These are phyloP conservation scores for Rubroboletus pulcherrimus DNA, from an alignment of 768 basidiomycete genomes.

Conservation along the genomic window DNA sequence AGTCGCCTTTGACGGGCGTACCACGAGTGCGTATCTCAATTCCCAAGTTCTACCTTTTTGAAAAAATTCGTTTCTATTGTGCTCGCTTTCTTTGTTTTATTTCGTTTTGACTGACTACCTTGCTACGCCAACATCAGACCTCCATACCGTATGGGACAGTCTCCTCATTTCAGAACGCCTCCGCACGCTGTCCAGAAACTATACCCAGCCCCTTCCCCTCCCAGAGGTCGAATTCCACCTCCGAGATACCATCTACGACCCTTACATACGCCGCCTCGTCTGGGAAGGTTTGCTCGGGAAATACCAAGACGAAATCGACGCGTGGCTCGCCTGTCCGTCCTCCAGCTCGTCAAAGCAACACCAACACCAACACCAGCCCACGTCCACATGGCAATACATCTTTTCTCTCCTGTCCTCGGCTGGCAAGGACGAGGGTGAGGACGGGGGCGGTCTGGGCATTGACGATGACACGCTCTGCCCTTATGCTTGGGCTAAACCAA, in stretches of 20 bases:
- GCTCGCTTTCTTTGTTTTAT: neutral
- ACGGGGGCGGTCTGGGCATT: slow-evolving; percentile 29
- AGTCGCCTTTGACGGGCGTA: slow-evolving; percentile 67
- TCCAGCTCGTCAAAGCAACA: neutral
- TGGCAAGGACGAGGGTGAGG: neutral
- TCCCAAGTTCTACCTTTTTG: neutral
- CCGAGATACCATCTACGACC: slow-evolving; percentile 80
- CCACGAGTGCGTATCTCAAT: slow-evolving; percentile 53
- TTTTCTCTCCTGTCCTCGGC: slow-evolving; percentile 5
- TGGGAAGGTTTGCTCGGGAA: slow-evolving; percentile 76
- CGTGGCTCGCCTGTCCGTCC: slow-evolving; percentile 69
- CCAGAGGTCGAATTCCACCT: slow-evolving; percentile 62
- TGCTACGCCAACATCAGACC: slow-evolving; percentile 39
- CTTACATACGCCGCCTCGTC: slow-evolving; percentile 81
- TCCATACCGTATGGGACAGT: slow-evolving; percentile 88
- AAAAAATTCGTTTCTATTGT: neutral
- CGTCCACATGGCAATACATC: slow-evolving; percentile 28
- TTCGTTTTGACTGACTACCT: neutral
- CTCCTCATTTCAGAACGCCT: slow-evolving; percentile 80
- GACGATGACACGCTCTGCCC: slow-evolving; percentile 71
- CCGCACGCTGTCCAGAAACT: slow-evolving; percentile 69
- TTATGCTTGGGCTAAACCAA: slow-evolving; percentile 68
- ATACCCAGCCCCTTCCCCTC: slow-evolving; percentile 68
- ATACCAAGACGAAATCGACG: slow-evolving; percentile 56
- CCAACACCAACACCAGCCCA: slow-evolving; percentile 2